Percentiles rank a stretch among this genome's conserved stretches.
Conservation (phyloP, 2,329 filamentous ascomycete species). For the Scedosporium dehoogii region DNA sequence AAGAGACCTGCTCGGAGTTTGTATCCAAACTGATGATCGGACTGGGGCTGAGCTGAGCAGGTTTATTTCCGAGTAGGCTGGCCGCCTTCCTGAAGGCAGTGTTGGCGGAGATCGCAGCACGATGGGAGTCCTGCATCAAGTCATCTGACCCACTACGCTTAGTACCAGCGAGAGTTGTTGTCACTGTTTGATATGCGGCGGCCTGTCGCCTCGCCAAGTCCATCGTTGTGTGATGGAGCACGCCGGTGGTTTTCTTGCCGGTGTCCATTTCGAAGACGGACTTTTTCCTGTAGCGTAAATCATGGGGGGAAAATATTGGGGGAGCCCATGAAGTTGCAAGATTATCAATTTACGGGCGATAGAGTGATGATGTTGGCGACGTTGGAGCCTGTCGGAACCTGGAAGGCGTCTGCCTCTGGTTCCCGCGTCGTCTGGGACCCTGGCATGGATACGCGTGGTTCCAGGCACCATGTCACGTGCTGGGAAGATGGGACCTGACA, state of each 20-base stretch:
- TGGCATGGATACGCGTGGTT: not conserved
- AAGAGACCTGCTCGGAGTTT: conserved; percentile 17
- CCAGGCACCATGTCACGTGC: not conserved
- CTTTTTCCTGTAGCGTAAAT: not conserved
- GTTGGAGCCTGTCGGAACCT: not conserved
- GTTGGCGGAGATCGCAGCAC: not conserved
- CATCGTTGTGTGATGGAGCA: not conserved
- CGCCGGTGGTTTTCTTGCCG: not conserved
- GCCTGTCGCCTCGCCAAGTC: not conserved
- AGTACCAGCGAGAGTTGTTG: not conserved
- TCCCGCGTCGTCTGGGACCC: not conserved
- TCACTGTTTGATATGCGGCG: not conserved
- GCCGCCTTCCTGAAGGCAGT: not conserved
- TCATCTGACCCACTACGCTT: not conserved
- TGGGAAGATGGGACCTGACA: not conserved
- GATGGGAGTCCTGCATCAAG: not conserved
- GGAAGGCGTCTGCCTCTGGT: not conserved
- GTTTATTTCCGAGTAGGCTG: not conserved
- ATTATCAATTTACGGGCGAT: not conserved
- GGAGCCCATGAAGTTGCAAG: not conserved
- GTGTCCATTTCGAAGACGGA: not conserved
- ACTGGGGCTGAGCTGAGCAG: conserved; percentile 28
- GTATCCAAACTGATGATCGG: conserved; percentile 28
- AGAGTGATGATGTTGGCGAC: too few relatives aligned
- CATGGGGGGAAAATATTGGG: not conserved